Evolutionary conservation across 2,329 filamentous ascomycete genomes (phyloP).

Genomic region (Alternaria solani): DNA sequence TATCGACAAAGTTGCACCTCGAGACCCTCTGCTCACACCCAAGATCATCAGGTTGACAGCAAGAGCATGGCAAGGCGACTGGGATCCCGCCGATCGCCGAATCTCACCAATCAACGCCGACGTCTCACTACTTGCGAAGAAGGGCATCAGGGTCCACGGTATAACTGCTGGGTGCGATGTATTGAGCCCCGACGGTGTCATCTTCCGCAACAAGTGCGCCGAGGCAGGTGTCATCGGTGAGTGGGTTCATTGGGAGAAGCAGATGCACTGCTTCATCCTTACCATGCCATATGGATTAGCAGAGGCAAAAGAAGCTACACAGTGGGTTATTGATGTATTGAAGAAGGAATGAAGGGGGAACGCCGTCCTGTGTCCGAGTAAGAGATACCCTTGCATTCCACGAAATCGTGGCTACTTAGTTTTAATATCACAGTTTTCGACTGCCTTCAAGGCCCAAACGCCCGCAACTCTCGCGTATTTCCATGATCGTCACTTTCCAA

Average conservation of each 20-base stretch:
- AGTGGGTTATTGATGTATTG: constrained; percentile 56
- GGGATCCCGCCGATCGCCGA: constrained; percentile 54
- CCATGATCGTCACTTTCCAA: background rate
- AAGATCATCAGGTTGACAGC: constrained; percentile 55
- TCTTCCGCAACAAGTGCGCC: constrained; percentile 58
- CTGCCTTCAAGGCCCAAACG: background rate
- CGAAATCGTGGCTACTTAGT: background rate
- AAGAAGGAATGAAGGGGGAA: constrained; percentile 29
- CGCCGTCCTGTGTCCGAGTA: background rate
- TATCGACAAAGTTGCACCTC: constrained; percentile 51
- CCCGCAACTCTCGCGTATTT: background rate
- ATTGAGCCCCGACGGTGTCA: constrained; percentile 60
- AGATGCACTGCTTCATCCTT: constrained; percentile 68
- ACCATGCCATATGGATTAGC: constrained; percentile 58
- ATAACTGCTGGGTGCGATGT: constrained; percentile 63
- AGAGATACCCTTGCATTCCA: constrained; percentile 8
- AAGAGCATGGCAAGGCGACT: constrained; percentile 51
- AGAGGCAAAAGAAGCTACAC: constrained; percentile 57
- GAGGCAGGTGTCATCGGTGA: constrained; percentile 56
- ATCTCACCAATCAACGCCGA: constrained; percentile 61
- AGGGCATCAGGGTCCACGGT: constrained; percentile 60
- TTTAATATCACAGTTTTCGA: background rate
- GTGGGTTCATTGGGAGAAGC: constrained; percentile 67
- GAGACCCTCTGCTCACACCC: constrained; percentile 58
- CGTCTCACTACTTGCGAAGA: constrained; percentile 49